Evolutionary conservation across 1,139 yeast species (phyloP).

Genomic region (Nadsonia starkeyi-henricii): DNA sequence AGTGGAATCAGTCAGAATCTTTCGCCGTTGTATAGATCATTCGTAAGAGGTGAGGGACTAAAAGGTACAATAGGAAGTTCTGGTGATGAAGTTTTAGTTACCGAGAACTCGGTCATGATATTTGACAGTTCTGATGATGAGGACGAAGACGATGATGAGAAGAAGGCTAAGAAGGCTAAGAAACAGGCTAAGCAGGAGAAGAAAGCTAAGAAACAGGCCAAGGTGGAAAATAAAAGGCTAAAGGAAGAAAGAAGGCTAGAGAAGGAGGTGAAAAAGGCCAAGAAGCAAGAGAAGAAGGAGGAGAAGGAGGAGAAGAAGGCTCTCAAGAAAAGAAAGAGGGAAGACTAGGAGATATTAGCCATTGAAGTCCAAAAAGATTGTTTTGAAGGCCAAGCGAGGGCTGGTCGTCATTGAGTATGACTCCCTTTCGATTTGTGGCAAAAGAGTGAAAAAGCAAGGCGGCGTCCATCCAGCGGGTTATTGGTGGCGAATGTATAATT

Average conservation of each 20-base stretch:
- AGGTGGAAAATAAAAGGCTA: conserved; percentile 13
- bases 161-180: conserved; percentile 11
- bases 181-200: conserved; percentile 16
- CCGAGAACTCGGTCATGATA: conserved; percentile 1
- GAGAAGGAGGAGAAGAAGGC: conserved; percentile 16
- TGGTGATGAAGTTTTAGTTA: not conserved
- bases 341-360: conserved; percentile 9
- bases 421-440: too few relatives aligned
- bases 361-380: too few relatives aligned
- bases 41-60: conserved; percentile 75
- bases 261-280: conserved; percentile 16
- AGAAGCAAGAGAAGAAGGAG: conserved; percentile 17
- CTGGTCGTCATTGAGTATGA: too few relatives aligned
- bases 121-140: conserved; percentile 13
- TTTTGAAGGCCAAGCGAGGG: too few relatives aligned
- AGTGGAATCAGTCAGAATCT: conserved; percentile 24
- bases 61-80: conserved; percentile 51
- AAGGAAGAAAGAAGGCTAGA: conserved; percentile 14
- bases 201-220: conserved; percentile 15
- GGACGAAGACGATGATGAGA: conserved; percentile 11
- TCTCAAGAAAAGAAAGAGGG: conserved; percentile 12
- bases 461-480: too few relatives aligned
- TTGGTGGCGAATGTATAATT: too few relatives aligned
- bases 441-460: too few relatives aligned
- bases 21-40: conserved; percentile 41